Evolutionary conservation across 2,329 filamentous ascomycete genomes (phyloP).

Genomic region (Intubia oerlemansii): DNA sequence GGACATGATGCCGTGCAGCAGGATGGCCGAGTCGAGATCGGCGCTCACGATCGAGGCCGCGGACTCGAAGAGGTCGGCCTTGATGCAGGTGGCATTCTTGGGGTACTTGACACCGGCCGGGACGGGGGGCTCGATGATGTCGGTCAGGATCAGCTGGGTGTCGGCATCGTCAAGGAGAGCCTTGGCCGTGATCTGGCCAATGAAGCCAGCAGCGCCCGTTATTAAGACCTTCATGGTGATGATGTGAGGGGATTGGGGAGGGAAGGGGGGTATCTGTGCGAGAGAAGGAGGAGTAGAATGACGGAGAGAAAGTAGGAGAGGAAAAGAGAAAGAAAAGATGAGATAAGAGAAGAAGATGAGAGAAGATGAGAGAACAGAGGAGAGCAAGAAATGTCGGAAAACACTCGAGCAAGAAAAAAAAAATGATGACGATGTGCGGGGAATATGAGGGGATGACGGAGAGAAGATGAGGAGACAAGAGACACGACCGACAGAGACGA

Average conservation of each 20-base stretch:
- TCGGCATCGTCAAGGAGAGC: constrained; percentile 23
- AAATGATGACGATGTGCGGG: no score
- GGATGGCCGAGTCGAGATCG: constrained; percentile 21
- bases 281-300: background rate
- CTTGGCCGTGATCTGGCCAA: constrained; percentile 29
- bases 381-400: no score
- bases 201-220: constrained; percentile 31
- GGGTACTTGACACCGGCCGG: constrained; percentile 19
- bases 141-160: constrained; percentile 22
- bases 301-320: background rate
- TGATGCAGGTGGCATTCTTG: constrained; percentile 20
- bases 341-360: no score
- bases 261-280: no score
- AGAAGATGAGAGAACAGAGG: no score
- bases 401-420: no score
- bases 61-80: constrained; percentile 20
- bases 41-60: constrained; percentile 9
- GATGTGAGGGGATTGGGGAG: no score
- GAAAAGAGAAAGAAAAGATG: no score
- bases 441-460: no score
- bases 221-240: constrained; percentile 18
- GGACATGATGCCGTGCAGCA: constrained; percentile 36
- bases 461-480: no score
- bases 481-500: no score
- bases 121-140: constrained; percentile 23